phyloP scores from a whole-genome alignment of 2,329 filamentous ascomycete genomes.

The Sporothrix curviconia region DNA sequence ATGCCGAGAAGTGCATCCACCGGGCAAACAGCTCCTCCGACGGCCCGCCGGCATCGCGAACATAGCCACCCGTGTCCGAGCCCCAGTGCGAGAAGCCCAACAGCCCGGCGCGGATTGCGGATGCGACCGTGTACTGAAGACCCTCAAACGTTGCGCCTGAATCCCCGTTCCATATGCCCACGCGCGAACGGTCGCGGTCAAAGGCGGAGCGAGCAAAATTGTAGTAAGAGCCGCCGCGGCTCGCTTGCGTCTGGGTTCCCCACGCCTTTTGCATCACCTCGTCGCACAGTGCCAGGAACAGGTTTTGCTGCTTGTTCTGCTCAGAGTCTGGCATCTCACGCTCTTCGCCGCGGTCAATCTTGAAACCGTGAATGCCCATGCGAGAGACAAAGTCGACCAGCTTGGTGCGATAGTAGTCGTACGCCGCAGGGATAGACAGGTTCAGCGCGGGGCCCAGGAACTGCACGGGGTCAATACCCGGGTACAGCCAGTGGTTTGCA shows the following conservation, averaged over 20 bases:
- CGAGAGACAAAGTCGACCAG: constrained; percentile 26
- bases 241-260: constrained; percentile 19
- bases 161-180: constrained; percentile 32
- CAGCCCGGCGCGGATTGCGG: constrained; percentile 28
- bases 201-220: constrained; percentile 30
- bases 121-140: constrained; percentile 27
- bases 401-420: constrained; percentile 28
- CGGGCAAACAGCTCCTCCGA: constrained; percentile 29
- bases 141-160: constrained; percentile 29
- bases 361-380: constrained; percentile 31
- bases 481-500: constrained; percentile 28
- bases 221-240: constrained; percentile 24
- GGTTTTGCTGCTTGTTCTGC: constrained; percentile 30
- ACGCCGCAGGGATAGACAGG: constrained; percentile 30
- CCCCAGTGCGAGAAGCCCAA: constrained; percentile 29
- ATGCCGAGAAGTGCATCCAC: constrained; percentile 25
- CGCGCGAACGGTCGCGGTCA: constrained; percentile 26
- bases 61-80: constrained; percentile 30
- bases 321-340: constrained; percentile 31
- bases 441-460: constrained; percentile 30
- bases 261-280: constrained; percentile 28
- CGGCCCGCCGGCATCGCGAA: constrained; percentile 22
- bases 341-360: constrained; percentile 34
- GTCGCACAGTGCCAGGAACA: constrained; percentile 29
- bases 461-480: constrained; percentile 22